Conservation (phyloP, 2,329 filamentous ascomycete genomes). For the Talaromyces pinophilus region DNA sequence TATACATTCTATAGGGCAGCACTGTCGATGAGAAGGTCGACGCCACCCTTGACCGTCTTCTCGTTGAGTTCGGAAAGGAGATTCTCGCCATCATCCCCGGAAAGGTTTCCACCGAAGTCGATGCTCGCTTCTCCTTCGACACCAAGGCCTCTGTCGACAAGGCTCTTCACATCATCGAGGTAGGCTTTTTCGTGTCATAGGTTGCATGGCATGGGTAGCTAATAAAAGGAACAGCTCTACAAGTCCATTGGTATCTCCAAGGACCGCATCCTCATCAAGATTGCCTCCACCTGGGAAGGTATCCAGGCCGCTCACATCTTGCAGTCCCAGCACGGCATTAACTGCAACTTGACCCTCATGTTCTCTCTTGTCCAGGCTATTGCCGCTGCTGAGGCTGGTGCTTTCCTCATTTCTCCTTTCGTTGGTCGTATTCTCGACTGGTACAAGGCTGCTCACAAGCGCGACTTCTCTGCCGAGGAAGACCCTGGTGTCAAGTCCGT, state of each 20-base stretch:
- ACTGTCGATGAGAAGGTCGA: conserved; percentile 81
- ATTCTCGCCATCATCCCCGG: conserved; percentile 96
- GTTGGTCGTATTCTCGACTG: conserved; percentile 99
- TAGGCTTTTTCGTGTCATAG: conserved; percentile 44
- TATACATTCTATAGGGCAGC: conserved; percentile 48
- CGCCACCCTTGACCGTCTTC: conserved; percentile 83
- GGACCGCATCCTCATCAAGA: conserved; percentile 96
- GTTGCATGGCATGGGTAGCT: background rate
- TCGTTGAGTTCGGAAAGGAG: conserved; percentile 97
- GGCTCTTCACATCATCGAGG: conserved; percentile 94
- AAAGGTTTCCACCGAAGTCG: conserved; percentile 98
- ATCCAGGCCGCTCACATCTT: conserved; percentile 98
- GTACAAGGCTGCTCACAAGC: conserved; percentile 96
- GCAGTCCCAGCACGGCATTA: conserved; percentile 92
- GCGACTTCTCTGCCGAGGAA: conserved; percentile 84
- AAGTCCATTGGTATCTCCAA: conserved; percentile 87
- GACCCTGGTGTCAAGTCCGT: conserved; percentile 97
- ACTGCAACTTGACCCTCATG: conserved; percentile 99
- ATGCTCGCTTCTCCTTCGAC: conserved; percentile 93
- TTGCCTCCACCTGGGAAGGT: conserved; percentile 98
- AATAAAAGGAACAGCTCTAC: conserved; percentile 71
- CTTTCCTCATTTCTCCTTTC: conserved; percentile 98
- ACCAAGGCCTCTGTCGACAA: conserved; percentile 89
- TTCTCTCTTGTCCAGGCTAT: conserved; percentile 96
- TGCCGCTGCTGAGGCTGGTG: conserved; percentile 88